Evolutionary conservation across 2,329 filamentous ascomycete species (phyloP).

Genomic region (Sclerotinia borealis): DNA sequence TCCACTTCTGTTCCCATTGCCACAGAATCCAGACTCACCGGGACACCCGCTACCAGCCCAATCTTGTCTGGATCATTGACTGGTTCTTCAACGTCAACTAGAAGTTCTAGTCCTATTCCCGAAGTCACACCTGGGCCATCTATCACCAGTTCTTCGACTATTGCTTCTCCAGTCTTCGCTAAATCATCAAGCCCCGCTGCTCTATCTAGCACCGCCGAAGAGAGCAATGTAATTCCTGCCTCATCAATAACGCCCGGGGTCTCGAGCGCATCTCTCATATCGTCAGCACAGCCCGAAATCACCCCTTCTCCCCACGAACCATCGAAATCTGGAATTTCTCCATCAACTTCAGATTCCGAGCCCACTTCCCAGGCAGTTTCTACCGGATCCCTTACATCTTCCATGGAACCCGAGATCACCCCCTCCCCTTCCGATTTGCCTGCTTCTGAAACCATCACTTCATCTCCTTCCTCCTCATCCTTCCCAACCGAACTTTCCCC

Average conservation of each 20-base stretch:
- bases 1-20: not conserved
- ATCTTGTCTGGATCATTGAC: too few relatives aligned
- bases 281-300: not conserved
- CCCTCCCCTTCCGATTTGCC: not conserved
- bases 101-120: not conserved
- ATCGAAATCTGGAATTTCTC: too few relatives aligned
- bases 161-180: not conserved
- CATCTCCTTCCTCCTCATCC: not conserved
- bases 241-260: not conserved
- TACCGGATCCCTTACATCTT: not conserved
- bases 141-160: not conserved
- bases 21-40: too few relatives aligned
- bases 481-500: not conserved
- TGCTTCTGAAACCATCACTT: not conserved
- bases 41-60: not conserved
- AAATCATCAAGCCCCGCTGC: not conserved
- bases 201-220: not conserved
- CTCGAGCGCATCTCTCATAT: not conserved
- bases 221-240: not conserved
- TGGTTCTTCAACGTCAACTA: too few relatives aligned
- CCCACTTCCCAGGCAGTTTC: not conserved
- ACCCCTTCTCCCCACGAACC: too few relatives aligned
- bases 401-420: not conserved
- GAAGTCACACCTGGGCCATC: not conserved
- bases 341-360: not conserved